Base-by-base conservation (phyloP, 2,329 filamentous ascomycete genomes). In the Acrodontium crateriforme region DNA sequence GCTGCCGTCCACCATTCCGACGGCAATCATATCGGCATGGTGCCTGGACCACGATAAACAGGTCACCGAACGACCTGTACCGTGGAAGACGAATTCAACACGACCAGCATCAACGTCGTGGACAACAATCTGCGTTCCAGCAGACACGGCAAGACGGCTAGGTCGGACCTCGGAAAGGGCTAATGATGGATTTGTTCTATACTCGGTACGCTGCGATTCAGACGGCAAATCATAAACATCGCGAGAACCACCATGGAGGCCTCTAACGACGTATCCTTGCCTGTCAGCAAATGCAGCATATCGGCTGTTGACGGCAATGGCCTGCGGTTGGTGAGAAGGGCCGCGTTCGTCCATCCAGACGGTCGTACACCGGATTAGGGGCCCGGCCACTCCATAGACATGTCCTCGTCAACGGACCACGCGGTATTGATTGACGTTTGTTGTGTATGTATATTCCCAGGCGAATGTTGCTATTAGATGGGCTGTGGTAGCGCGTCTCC, bases 251-350 rank as follows among this genome's bases (percentile, higher is more conserved):
- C n/a, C n/a, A n/a, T n/a, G n/a, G n/a, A n/a, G n/a, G n/a, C n/a
- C n/a, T n/a, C n/a, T n/a, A n/a, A n/a, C n/a, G n/a, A n/a, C n/a
- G n/a, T n/a, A n/a, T n/a, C 40, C 42, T 7, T 37, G 15, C 9
- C 23, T n/a, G 8, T 30, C 23, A 15, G 37, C 28, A 27, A 29
- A 37, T 18, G 42, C 42, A 9, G 35, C 34, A 28, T 45, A 40
- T 16, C 31, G 24, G 12, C 32, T 29, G 28, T 40, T 42, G 18
- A 37, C 30, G 27, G 35, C 34, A 14, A 13, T 13, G 21, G 21
- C n/a, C 21, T 11, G 21, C 14, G 21, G 21, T 23, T n/a, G 14
- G n/a, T 14, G 14, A 25, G n/a, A n/a, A n/a, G n/a, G n/a, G n/a
- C n/a, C n/a, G n/a, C n/a, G n/a, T n/a, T n/a, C n/a, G n/a, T n/a